These are phyloP conservation scores for Dimocarpus longan DNA, from an alignment of 345 rosid genomes.

Conservation along the genomic window DNA sequence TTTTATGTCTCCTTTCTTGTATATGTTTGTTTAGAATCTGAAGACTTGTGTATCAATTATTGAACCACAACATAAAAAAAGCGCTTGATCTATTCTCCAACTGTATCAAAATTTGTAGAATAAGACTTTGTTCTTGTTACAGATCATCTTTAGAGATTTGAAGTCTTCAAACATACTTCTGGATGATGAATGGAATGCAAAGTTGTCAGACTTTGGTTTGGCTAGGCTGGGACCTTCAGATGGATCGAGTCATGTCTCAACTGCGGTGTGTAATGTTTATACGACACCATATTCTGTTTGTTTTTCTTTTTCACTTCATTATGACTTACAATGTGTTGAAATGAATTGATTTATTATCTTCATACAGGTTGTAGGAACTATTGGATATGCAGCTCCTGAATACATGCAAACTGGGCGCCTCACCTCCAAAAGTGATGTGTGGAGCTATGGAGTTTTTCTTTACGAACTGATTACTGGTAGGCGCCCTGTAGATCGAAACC, in stretches of 20 bases:
- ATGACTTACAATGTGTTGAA: background rate
- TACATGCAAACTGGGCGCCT: constrained; percentile 86
- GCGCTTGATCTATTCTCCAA: constrained; percentile 7
- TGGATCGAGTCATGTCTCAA: constrained; percentile 89
- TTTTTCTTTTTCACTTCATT: background rate
- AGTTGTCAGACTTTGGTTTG: constrained; percentile 89
- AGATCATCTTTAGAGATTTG: constrained; percentile 96
- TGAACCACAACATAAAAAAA: background rate
- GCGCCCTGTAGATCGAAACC: constrained; percentile 76
- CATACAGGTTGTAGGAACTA: constrained; percentile 83
- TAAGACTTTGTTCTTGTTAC: constrained; percentile 15
- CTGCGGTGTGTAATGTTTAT: constrained; percentile 54
- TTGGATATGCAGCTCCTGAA: constrained; percentile 97
- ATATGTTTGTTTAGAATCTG: background rate
- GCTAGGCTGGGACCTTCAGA: constrained; percentile 96
- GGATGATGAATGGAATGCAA: constrained; percentile 92
- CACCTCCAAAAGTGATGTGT: constrained; percentile 79
- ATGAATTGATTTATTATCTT: constrained; percentile 1
- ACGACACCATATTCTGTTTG: background rate
- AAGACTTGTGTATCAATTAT: background rate
- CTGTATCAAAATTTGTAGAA: background rate
- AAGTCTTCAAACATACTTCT: constrained; percentile 93
- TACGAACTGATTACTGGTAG: constrained; percentile 94
- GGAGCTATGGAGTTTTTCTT: constrained; percentile 89
- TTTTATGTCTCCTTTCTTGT: background rate